phyloP scores from a whole-genome alignment of 2,329 filamentous ascomycete species.

The Gyromitra esculenta region DNA sequence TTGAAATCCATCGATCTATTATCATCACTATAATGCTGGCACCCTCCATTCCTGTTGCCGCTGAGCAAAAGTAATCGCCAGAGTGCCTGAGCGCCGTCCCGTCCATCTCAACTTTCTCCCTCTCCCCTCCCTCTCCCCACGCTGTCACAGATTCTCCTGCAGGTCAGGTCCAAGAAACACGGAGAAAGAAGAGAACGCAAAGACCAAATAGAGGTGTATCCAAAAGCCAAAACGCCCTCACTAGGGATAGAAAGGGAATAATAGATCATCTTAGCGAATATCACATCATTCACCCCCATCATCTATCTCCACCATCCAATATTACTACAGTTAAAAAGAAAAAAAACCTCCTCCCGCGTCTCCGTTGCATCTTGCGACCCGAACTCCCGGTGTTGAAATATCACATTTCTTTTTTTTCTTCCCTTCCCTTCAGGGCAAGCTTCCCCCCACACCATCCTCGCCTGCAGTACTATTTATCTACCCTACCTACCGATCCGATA shows the following conservation, averaged over 20 bases:
- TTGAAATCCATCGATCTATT: neutral
- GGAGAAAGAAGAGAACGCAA: neutral
- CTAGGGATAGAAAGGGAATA: neutral
- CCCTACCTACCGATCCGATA: slow-evolving; percentile 4
- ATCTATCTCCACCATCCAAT: slow-evolving; percentile 14
- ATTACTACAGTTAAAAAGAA: neutral
- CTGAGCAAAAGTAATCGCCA: neutral
- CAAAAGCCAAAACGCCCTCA: neutral
- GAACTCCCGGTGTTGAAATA: slow-evolving; percentile 2
- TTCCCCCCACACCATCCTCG: neutral
- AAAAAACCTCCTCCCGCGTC: slow-evolving; percentile 1
- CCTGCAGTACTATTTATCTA: slow-evolving; percentile 13
- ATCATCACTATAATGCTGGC: neutral
- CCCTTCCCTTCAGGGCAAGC: neutral
- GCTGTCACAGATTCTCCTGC: slow-evolving; percentile 6
- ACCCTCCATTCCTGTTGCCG: neutral
- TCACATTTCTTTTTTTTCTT: slow-evolving; percentile 11
- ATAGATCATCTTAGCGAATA: slow-evolving; percentile 2
- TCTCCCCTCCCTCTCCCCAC: neutral
- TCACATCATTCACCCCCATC: slow-evolving; percentile 2
- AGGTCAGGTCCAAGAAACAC: neutral
- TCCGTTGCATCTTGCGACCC: neutral
- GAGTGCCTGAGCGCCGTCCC: neutral
- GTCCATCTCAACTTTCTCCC: neutral
- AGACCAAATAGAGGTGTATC: neutral